Evolutionary conservation across 192 early-diverging fungal genomes (phyloP), one percentile per base, ranked within the genome.

Genomic region (Chytriomyces hyalinus): DNA sequence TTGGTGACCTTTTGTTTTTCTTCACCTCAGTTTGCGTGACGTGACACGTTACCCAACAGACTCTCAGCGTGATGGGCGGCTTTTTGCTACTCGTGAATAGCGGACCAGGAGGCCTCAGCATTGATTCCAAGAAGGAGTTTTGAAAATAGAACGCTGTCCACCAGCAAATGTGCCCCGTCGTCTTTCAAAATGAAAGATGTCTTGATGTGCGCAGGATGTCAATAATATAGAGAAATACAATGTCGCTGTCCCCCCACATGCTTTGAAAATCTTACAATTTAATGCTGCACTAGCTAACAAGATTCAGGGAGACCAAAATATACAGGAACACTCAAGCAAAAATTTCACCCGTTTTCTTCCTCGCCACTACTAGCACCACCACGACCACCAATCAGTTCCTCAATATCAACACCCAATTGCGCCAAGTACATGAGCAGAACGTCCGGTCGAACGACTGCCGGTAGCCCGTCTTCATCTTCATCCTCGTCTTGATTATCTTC

Each of bases 101-200:
- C 60, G 96, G 96, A 26, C 81, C 88, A 20, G 96, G 96, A 75
- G 94, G 94, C 60, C 90, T 96, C 77, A 94, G 92, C 49, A 86
- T 97, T 73, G 96, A 98, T 84, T 94, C 97, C 82, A 97, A 98
- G 87, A 97, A 97, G 86, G 96, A 97, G 80, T 36, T 36, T 36
- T 36, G 36, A 53, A 65, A 44, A 70, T 50, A 26, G 49, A n/a
- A 57, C 53, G 13, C 24, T 26, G 24, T 26, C 24, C 24, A 26
- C 0, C 15, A 57, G 4, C 53, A n/a, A 1, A 20, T n/a, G 53
- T n/a, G 20, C 53, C 53, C 13, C 53, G 5, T 57, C 20, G 53
- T 13, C 13, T 57, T 57, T n/a, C 13, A 57, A 2, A 4, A 57
- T 3, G 20, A 57, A 15, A 57, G 13, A 57, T 20, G 20, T 2